Base-by-base conservation (phyloP, 169 alveolate species). In the Plasmodium knowlesi region DNA sequence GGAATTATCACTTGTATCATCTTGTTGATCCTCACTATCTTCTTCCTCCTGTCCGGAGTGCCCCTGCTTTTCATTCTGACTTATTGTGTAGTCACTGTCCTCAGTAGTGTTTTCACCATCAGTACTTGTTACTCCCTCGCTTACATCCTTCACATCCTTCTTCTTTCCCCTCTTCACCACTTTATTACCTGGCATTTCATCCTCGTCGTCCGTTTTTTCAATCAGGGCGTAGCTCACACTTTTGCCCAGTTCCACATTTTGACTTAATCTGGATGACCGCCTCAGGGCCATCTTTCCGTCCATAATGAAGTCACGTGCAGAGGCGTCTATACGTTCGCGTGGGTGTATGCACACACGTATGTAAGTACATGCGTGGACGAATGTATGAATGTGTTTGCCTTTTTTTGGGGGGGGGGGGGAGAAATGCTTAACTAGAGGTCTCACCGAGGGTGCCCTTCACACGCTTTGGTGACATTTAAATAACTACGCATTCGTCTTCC, bases 261-360 rank as follows among this genome's bases (percentile, higher is more conserved):
- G 94, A 74, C 30, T 76, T 70, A 88, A 16, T 61, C 94, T 57
- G 25, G 94, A 37, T 57, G 94, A 88, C 30, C 94, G 57, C 22
- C 94, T 71, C 50, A 88, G 70, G 71, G 82, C 34, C 50, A 80
- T 88, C 78, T 88, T 61, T 37, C 82, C 70, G 32, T 88, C 85
- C 94, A 79, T 88, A n/a, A 53, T 74, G 76, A 50, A 50, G 41
- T 25, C 25, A 81, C 61, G 4, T 81, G 34, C 22, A n/a, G 43
- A 50, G 53, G 32, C 37, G 67, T 34, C 53, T 84, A 39, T 70
- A 84, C 37, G 81, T 41, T 32, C 67, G 32, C 22, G 50, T 57
- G 8, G 70, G 74, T 39, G 41, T 71, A 71, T 72, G 39, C 76
- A 10, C 53, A 16, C 37, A n/a, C 70, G 71, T 25, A 57, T 9